phyloP scores from a whole-genome alignment of 78 protist species.

The Capsaspora owczarzaki region DNA sequence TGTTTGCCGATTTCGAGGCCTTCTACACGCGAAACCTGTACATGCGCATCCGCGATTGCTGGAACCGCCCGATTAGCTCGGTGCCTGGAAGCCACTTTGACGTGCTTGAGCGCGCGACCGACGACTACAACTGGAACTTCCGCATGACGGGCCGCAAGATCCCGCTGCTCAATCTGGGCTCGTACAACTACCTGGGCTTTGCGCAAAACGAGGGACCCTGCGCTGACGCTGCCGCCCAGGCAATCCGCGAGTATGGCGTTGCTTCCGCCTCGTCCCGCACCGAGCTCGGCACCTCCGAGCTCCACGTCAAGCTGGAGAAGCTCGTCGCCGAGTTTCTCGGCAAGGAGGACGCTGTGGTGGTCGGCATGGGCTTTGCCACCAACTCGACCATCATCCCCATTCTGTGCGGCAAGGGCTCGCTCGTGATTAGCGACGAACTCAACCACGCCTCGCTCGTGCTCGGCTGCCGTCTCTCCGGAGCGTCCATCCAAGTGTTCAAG shows the following conservation, averaged over 20 bases:
- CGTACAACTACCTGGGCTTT: slow-evolving; percentile 98
- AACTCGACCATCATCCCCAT: slow-evolving; percentile 88
- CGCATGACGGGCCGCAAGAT: not conserved
- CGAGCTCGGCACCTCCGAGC: not conserved
- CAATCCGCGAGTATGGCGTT: slow-evolving; percentile 36
- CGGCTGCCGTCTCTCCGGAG: slow-evolving; percentile 81
- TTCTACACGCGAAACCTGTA: slow-evolving; percentile 82
- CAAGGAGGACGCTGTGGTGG: slow-evolving; percentile 59
- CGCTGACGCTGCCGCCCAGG: slow-evolving; percentile 35
- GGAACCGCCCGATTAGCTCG: slow-evolving; percentile 80
- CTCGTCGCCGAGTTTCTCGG: slow-evolving; percentile 82
- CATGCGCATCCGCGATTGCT: slow-evolving; percentile 77
- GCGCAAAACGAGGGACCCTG: slow-evolving; percentile 66
- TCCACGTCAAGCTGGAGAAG: slow-evolving; percentile 61
- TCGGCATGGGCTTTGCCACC: slow-evolving; percentile 98
- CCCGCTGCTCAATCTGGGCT: slow-evolving; percentile 68
- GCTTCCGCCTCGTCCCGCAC: not conserved
- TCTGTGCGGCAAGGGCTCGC: slow-evolving; percentile 68
- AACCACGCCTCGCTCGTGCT: slow-evolving; percentile 92
- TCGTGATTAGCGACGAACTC: slow-evolving; percentile 79
- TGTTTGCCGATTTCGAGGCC: slow-evolving; percentile 71
- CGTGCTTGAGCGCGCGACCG: slow-evolving; percentile 51
- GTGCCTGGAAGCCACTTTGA: slow-evolving; percentile 72
- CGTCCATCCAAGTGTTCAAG: slow-evolving; percentile 70
- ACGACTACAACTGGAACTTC: slow-evolving; percentile 35